Conservation (phyloP, 2,329 filamentous ascomycete species). For the Karstenula rhodostoma region DNA sequence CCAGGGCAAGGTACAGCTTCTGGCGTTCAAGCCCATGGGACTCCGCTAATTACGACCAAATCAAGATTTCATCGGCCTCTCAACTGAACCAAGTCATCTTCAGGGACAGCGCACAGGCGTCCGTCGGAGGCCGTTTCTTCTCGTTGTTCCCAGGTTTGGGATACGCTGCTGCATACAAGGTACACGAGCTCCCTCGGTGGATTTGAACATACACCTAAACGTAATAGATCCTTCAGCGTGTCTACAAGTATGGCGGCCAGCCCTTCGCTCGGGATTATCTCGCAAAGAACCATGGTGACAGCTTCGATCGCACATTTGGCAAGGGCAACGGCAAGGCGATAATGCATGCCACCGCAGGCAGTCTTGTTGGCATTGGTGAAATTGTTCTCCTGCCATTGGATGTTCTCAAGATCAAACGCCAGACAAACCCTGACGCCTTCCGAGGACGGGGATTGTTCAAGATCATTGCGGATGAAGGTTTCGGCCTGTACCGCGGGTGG, state of each 20-base stretch:
- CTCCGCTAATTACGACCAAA: slow-evolving; percentile 24
- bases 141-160: slow-evolving; percentile 96
- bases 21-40: not conserved
- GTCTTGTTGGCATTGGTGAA: slow-evolving; percentile 95
- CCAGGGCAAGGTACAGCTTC: slow-evolving; percentile 70
- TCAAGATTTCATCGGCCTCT: slow-evolving; percentile 63
- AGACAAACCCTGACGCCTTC: slow-evolving; percentile 99
- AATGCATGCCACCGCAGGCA: slow-evolving; percentile 95
- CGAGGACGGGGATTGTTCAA: slow-evolving; percentile 87
- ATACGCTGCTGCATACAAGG: slow-evolving; percentile 98
- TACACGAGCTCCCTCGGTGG: slow-evolving; percentile 40
- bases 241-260: slow-evolving; percentile 99
- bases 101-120: slow-evolving; percentile 81
- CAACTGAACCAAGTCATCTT: slow-evolving; percentile 93
- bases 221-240: slow-evolving; percentile 79
- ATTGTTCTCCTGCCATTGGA: slow-evolving; percentile 94
- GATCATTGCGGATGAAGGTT: slow-evolving; percentile 93
- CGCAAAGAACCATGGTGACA: slow-evolving; percentile 76
- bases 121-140: slow-evolving; percentile 80
- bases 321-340: slow-evolving; percentile 98
- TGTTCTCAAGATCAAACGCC: slow-evolving; percentile 98
- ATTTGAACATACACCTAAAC: slow-evolving; percentile 21
- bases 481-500: slow-evolving; percentile 94
- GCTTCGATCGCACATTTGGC: slow-evolving; percentile 90
- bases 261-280: slow-evolving; percentile 94